Conservation (phyloP, 768 basidiomycete species). For the Mycena indigotica region DNA sequence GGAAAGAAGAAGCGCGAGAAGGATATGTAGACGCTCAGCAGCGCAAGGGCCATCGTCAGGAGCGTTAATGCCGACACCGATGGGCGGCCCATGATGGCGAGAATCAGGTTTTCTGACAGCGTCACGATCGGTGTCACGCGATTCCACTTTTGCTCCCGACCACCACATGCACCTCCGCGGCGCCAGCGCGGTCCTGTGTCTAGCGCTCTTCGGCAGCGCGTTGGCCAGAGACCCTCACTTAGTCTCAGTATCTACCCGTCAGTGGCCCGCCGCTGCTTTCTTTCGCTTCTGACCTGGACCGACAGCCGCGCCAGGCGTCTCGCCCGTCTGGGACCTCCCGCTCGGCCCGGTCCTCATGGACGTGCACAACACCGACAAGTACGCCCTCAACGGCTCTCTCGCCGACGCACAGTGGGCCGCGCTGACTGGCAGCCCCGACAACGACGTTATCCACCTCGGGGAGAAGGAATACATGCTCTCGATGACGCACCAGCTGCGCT, state of each 20-base stretch:
- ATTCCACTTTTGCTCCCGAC: background rate
- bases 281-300: background rate
- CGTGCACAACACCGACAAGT: constrained; percentile 28
- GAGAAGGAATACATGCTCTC: constrained; percentile 33
- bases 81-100: background rate
- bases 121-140: background rate
- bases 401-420: constrained; percentile 27
- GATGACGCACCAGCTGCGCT: constrained; percentile 41
- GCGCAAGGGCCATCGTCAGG: background rate
- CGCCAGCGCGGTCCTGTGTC: background rate
- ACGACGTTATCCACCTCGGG: constrained; percentile 27
- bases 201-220: background rate
- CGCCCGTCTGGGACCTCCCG: constrained; percentile 26
- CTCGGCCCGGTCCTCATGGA: constrained; percentile 24
- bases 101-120: background rate
- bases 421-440: constrained; percentile 24
- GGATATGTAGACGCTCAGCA: background rate
- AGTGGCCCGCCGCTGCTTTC: background rate
- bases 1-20: background rate
- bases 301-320: background rate
- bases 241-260: background rate
- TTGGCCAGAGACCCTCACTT: no score
- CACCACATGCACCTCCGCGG: background rate
- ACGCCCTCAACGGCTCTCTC: constrained; percentile 21
- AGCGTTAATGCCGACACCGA: background rate